Evolutionary conservation across 345 rosid genomes (phyloP), one percentile per base, ranked within the genome.

Genomic region (Crucihimalaya himalaica): DNA sequence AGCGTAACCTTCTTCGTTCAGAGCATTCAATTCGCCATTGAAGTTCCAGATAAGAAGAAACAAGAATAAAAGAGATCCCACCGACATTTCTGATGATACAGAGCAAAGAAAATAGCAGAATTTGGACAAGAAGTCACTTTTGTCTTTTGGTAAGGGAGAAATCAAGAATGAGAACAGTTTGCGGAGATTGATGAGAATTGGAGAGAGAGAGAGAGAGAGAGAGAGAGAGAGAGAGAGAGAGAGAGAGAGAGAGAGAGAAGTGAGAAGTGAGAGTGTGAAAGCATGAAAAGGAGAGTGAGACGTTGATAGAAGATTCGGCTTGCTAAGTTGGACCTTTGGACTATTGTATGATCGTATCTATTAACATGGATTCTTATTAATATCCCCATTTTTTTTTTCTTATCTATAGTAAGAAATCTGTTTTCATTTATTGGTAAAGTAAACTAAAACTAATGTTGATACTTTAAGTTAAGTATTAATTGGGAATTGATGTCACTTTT

Each of bases 1-100:
- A 11, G 92, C 96, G 60, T 56, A 67, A 0, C 96, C 96, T 80
- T 90, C 97, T 12, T 60, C 75, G 54, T 85, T 85, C 69, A 86
- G 28, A 69, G 84, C 81, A 69, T 31, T 77, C 75, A 77, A 88
- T 35, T 40, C 65, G 61, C 23, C 80, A 72, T 56, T 25, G 52
- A 54, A 79, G 85, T 71, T 69, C 66, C 67, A 78, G 58, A 84
- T 40, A 52, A 82, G 29, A 29, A 81, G 69, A 71, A 76, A 11
- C 45, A 70, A 16, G 54, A 72, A 51, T 15, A 81, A 20, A 6
- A 84, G 64, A 47, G 79, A 35, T 25, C 40, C 58, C 71, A 70
- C 50, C 86, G 87, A 76, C 60, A 67, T 67, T 32, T 71, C 63
- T 25, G 68, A 54, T n/a, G 67, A 31, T 43, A 13, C 45, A 64